Base-by-base conservation (phyloP, 2,329 filamentous ascomycete genomes). In the Hypoxylon sp. region DNA sequence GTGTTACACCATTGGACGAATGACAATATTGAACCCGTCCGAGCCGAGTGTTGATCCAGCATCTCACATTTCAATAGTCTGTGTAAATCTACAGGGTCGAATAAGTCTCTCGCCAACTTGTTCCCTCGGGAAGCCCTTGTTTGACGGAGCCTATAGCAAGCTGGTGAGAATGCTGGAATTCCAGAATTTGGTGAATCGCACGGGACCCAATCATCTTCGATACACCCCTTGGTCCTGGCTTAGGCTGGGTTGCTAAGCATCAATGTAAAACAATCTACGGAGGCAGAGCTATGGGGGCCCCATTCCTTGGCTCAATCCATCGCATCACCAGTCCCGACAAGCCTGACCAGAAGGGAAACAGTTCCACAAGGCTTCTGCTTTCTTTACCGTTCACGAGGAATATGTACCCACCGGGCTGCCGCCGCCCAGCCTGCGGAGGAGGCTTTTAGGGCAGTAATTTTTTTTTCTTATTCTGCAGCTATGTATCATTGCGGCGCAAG, bases 211-310 rank as follows among this genome's bases (percentile, higher is more conserved):
- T 62, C 56, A 68, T 29, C 37, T 53, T 32, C 4, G 54, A 54
- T 50, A 65, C 8, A 29, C 29, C 29, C 54, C 55, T 45, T 62
- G 50, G 54, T 25, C 23, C 16, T 19, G 50, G 54, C 61, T 29
- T 61, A 54, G 55, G 50, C 48, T 58, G 59, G 66, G 48, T 62
- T 67, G 68, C 60, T 71, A 70, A 74, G 72, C 72, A 74, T 78
- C 74, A 78, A 78, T 76, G 74, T 77, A 77, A 78, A 78, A 78
- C 76, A 77, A 55, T 65, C 74, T 75, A 76, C 71, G 73, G 74
- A 76, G 73, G 71, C 70, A 72, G 65, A 71, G 69, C 69, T 64
- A 67, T 63, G 67, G 66, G 67, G 63, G 63, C 55, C 41, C 61
- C 60, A 55, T 63, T 63, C 60, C 63, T 67, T 65, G 63, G 64